phyloP scores from a whole-genome alignment of 1,139 yeast genomes.

The Suzukiozyma palmioleophila region DNA sequence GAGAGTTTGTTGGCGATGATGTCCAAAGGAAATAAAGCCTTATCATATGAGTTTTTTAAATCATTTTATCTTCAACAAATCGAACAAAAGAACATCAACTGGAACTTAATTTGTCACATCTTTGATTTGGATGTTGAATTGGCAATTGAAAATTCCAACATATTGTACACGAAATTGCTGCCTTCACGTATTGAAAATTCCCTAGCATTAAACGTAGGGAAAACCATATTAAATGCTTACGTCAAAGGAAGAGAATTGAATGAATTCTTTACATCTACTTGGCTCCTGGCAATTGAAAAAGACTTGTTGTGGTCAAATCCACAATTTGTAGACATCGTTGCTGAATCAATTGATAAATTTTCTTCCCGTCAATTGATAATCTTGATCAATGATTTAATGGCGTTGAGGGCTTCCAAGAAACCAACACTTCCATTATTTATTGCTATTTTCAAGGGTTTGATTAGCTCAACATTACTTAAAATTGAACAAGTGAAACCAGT shows the following conservation, averaged over 20 bases:
- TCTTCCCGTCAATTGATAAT: slow-evolving; percentile 43
- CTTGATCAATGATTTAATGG: slow-evolving; percentile 12
- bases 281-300: slow-evolving; percentile 34
- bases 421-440: slow-evolving; percentile 22
- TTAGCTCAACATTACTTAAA: slow-evolving; percentile 17
- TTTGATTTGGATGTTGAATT: slow-evolving; percentile 49
- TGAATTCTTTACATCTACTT: slow-evolving; percentile 41
- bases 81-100: slow-evolving; percentile 20
- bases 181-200: slow-evolving; percentile 7
- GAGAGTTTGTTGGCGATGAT: slow-evolving; percentile 35
- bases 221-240: slow-evolving; percentile 42
- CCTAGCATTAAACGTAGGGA: slow-evolving; percentile 22
- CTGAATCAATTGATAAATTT: slow-evolving; percentile 36
- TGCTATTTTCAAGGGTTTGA: slow-evolving; percentile 41
- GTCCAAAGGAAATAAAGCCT: slow-evolving; percentile 39
- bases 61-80: slow-evolving; percentile 29
- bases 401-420: slow-evolving; percentile 7
- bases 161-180: slow-evolving; percentile 17
- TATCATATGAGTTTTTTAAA: slow-evolving; percentile 44
- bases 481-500: slow-evolving; percentile 14
- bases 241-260: slow-evolving; percentile 56
- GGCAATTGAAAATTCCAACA: slow-evolving; percentile 36
- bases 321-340: slow-evolving; percentile 30
- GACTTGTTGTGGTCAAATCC: slow-evolving; percentile 22
- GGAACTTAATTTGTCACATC: slow-evolving; percentile 43